Evolutionary conservation across 495 filamentous ascomycete species (phyloP).

Genomic region (Amniculicola lignicola): DNA sequence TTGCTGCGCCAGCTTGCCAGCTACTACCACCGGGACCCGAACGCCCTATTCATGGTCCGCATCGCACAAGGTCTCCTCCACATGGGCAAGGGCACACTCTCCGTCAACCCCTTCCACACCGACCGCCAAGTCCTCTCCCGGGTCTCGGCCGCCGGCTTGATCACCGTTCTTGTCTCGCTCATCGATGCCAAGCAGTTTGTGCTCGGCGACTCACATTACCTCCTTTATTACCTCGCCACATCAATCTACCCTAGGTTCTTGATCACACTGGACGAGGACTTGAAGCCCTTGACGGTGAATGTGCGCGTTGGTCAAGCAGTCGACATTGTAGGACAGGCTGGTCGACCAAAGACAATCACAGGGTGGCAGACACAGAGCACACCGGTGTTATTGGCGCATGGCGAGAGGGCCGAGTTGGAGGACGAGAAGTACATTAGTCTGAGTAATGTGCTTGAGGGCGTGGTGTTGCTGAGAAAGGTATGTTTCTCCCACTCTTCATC

Average conservation of each 20-base stretch:
- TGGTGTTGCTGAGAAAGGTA: conserved; percentile 97
- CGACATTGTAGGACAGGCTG: conserved; percentile 95
- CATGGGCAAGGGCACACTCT: conserved; percentile 98
- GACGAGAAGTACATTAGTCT: conserved; percentile 95
- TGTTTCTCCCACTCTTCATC: conserved; percentile 21
- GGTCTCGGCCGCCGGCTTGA: conserved; percentile 83
- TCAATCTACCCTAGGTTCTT: conserved; percentile 96
- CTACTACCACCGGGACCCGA: conserved; percentile 96
- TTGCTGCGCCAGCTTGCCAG: conserved; percentile 90
- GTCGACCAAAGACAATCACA: conserved; percentile 96
- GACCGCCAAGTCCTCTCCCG: conserved; percentile 92
- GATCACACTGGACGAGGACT: conserved; percentile 88
- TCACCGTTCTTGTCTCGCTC: conserved; percentile 85
- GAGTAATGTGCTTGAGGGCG: conserved; percentile 84
- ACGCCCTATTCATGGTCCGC: conserved; percentile 96
- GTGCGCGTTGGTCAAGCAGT: conserved; percentile 97
- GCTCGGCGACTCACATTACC: conserved; percentile 81
- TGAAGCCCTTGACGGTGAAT: conserved; percentile 91
- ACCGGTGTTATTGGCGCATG: conserved; percentile 85
- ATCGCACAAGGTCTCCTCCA: conserved; percentile 96
- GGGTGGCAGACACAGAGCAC: conserved; percentile 99
- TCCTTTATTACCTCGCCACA: conserved; percentile 96
- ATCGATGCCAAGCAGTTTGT: conserved; percentile 96
- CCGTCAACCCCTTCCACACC: conserved; percentile 95
- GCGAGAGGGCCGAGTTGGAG: conserved; percentile 93